Evolutionary conservation across 192 early-diverging fungal species (phyloP), one percentile per base, ranked within the genome.

Genomic region (Cetraspora pellucida): DNA sequence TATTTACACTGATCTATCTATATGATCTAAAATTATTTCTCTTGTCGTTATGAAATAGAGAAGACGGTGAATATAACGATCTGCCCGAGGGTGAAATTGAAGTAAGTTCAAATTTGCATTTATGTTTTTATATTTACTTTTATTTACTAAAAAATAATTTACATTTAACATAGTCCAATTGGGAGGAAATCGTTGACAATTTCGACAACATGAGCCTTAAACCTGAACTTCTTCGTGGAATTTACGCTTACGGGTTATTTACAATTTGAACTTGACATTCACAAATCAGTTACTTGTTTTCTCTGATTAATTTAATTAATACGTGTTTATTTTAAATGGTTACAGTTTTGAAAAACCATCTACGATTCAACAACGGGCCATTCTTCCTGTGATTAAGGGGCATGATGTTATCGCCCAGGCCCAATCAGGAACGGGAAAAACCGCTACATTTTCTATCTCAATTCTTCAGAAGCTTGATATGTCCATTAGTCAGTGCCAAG

Each of bases 371-470:
- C 92, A 93, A 85, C 92, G 97, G 82, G 97, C 96, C 70, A 98
- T 98, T 77, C 86, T 95, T 81, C 97, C 97, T 69, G 93, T 99
- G 65, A 87, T 98, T 76, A 96, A 94, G 89, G 92, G 90, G 60
- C 93, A 90, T 84, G 98, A 99, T 88, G 97, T 99, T 72, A 99
- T 99, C 88, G 98, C 98, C 67, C 98, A 99, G 90, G 98, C 98
- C 44, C 97, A 99, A 89, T 98, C 97, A 70, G 98, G 98, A 90
- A 98, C 97, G 80, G 98, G 97, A 83, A 99, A 99, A 88, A 98
- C 96, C 74, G 97, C 97, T 79, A 99, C 98, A 75, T 99, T 98
- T 92, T 98, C 96, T 78, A 98, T 99, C 83, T 96, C 96, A 63
- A 95, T 97, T 80, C 93, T 99, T 73, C 97, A 99, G 83, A 92